Evolutionary conservation across 2,329 filamentous ascomycete genomes (phyloP), one percentile per base, ranked within the genome.

Genomic region (Thermothelomyces thermophilus): DNA sequence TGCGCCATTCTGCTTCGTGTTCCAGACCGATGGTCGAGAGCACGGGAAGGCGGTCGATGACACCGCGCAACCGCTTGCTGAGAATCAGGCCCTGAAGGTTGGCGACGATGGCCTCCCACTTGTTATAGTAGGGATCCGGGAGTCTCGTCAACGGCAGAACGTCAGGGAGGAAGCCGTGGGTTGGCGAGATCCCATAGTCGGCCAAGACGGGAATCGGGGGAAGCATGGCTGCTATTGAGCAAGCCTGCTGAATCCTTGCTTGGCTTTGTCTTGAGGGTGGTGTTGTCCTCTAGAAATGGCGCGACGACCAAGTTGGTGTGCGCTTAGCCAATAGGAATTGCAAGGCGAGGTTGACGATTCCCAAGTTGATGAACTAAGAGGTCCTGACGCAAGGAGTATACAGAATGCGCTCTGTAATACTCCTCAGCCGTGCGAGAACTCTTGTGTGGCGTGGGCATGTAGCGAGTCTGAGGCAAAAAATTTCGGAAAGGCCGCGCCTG

Each of bases 41-140:
- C 48, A 95, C 75, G 7, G 91, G 90, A 53, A 98, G 77, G 39
- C 77, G 75, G 59, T 96, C 84, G 52, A 97, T 79, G 53, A 90
- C 81, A 44, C 82, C 79, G 40, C 89, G 84, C 56, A 98, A 74
- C 53, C 90, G 83, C 66, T 86, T 88, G 68, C 84, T 94, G 50
- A 96, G 77, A 45, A 97, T 83, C 52, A 97, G 74, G 11, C 84
- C 82, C 70, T 96, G 93, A 26, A 98, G 76, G 63, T 95, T 96
- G 58, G 83, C 79, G 30, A 85, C 80, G 43, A 96, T 78, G 40
- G 85, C 80, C 70, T 98, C 93, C 93, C 93, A 98, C 64, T 89
- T 88, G 67, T 87, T 84, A 70, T 97, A 98, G 73, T 96, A 97
- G 2, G 86, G 80, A 63, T 96, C 87, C 9, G 90, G 86, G 13